phyloP scores from a whole-genome alignment of 371 early-diverging fungal species.

The Mucor ambiguus region DNA sequence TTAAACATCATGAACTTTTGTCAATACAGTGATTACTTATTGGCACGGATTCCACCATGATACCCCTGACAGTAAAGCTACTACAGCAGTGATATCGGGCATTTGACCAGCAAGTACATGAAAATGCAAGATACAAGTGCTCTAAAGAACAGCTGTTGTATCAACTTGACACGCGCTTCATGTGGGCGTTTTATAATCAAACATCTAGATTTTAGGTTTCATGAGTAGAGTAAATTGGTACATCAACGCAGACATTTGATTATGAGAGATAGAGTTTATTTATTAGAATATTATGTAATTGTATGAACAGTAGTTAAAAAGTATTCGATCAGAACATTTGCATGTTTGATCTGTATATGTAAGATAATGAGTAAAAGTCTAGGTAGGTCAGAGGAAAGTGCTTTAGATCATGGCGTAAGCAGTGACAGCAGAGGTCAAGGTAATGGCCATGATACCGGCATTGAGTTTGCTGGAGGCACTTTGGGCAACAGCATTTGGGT shows the following conservation, averaged over 20 bases:
- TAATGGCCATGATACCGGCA: neutral
- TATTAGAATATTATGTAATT: neutral
- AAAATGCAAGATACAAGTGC: neutral
- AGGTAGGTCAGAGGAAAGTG: neutral
- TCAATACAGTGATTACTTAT: neutral
- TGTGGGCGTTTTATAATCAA: no score
- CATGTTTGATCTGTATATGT: neutral
- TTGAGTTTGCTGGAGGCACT: neutral
- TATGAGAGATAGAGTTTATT: neutral
- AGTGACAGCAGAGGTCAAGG: constrained; percentile 7
- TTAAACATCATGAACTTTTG: neutral
- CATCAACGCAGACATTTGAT: neutral
- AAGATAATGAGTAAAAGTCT: neutral
- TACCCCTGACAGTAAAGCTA: no score
- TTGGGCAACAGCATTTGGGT: neutral
- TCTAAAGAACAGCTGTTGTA: no score
- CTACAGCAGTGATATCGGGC: no score
- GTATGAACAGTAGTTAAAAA: neutral
- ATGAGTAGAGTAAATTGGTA: no score
- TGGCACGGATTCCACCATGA: neutral
- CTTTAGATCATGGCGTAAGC: constrained; percentile 7
- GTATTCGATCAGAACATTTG: neutral
- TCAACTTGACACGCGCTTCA: no score
- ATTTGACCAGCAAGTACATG: neutral
- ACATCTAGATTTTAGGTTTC: no score